phyloP scores from a whole-genome alignment of 2,329 filamentous ascomycete species.

The Fonsecaea pugnacius region DNA sequence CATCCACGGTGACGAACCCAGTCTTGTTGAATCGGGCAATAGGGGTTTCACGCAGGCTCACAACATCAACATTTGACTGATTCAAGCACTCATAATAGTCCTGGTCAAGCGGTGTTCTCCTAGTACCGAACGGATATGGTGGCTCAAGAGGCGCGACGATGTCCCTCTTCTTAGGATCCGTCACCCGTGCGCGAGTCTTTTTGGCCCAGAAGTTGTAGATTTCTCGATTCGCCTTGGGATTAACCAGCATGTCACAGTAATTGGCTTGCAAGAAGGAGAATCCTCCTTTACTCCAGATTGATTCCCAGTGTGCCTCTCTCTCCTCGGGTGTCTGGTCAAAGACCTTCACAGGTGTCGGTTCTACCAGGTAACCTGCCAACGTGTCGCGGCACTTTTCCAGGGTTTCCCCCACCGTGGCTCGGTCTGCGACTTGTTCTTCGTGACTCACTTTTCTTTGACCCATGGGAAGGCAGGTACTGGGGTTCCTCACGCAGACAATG shows the following conservation, averaged over 20 bases:
- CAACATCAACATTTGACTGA: slow-evolving; percentile 52
- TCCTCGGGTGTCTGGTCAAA: no score
- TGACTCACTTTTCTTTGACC: slow-evolving; percentile 52
- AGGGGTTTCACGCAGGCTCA: slow-evolving; percentile 50
- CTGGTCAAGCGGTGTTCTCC: slow-evolving; percentile 55
- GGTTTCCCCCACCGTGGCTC: no score
- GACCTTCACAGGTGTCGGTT: no score
- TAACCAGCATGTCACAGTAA: slow-evolving; percentile 57
- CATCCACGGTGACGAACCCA: slow-evolving; percentile 29
- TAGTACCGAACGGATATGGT: slow-evolving; percentile 62
- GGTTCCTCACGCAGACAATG: slow-evolving; percentile 64
- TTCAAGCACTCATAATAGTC: slow-evolving; percentile 58
- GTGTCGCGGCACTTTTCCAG: slow-evolving; percentile 52
- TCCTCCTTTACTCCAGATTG: slow-evolving; percentile 57
- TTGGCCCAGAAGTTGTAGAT: slow-evolving; percentile 62
- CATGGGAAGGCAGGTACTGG: no score
- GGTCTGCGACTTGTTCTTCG: slow-evolving; percentile 60
- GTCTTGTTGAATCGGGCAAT: slow-evolving; percentile 26
- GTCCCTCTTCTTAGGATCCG: slow-evolving; percentile 55
- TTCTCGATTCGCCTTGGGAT: slow-evolving; percentile 56
- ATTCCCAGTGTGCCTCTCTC: no score
- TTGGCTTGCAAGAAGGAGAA: slow-evolving; percentile 58
- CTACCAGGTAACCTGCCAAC: slow-evolving; percentile 65
- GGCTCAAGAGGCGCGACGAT: slow-evolving; percentile 59
- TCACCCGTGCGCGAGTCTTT: slow-evolving; percentile 57